Evolutionary conservation across 2,329 filamentous ascomycete genomes (phyloP).

Genomic region (Fusarium sp.): DNA sequence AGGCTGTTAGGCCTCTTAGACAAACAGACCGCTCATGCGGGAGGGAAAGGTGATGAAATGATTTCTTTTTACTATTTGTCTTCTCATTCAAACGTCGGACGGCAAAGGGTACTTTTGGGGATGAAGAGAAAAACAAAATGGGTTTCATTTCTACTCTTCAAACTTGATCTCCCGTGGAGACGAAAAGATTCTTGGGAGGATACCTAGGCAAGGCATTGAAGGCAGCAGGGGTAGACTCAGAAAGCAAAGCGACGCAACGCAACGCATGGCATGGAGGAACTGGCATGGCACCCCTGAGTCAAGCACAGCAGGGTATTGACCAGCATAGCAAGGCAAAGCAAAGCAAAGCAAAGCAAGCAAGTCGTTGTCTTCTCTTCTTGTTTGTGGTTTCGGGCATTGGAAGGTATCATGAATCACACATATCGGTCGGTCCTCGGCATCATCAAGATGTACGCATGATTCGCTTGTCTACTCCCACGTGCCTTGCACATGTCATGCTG

Average conservation of each 20-base stretch:
- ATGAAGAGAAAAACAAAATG: conserved; percentile 32
- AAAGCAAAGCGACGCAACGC: not conserved
- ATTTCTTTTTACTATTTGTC: conserved; percentile 34
- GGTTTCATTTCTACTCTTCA: conserved; percentile 24
- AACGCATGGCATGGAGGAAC: not conserved
- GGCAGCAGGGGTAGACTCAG: too few relatives aligned
- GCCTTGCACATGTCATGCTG: too few relatives aligned
- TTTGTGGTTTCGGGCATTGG: too few relatives aligned
- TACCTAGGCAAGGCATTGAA: too few relatives aligned
- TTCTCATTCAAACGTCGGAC: conserved; percentile 8
- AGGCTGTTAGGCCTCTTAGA: conserved; percentile 48
- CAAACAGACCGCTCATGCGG: conserved; percentile 49
- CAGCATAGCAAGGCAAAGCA: conserved; percentile 34
- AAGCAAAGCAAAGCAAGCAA: conserved; percentile 22
- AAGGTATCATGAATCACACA: too few relatives aligned
- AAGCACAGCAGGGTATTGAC: conserved; percentile 4
- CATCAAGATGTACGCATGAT: too few relatives aligned
- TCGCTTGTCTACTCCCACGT: too few relatives aligned
- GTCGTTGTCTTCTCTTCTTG: conserved; percentile 23
- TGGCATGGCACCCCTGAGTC: too few relatives aligned
- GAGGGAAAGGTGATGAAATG: conserved; percentile 35
- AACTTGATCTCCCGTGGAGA: conserved; percentile 12
- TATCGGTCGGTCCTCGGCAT: too few relatives aligned
- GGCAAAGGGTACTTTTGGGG: conserved; percentile 8
- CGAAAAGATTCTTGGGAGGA: conserved; percentile 9